Base-by-base conservation (phyloP, 2,329 filamentous ascomycete species). In the Cladophialophora chaetospira region DNA sequence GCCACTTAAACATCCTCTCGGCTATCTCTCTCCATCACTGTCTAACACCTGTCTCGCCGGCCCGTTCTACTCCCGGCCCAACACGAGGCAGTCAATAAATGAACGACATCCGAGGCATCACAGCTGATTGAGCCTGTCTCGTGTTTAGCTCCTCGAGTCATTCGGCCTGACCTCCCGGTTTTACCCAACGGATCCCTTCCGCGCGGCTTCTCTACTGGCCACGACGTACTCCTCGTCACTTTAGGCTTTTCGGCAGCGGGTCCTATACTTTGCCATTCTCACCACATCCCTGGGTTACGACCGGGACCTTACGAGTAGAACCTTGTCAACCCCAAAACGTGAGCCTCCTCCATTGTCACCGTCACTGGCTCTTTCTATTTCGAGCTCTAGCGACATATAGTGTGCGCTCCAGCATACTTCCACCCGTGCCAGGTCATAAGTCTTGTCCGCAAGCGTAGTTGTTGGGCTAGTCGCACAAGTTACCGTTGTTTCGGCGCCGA, bases 241-340 rank as follows among this genome's bases (percentile, higher is more conserved):
- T 60, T 60, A 54, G 54, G 48, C 44, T 60, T n/a, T 57, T 47
- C 43, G 58, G 53, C 43, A 40, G 25, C 58, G 49, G 43, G 42
- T 52, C 47, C 47, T 42, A 43, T 31, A 33, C 40, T 53, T 44
- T 36, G 33, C 17, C 21, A 31, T 36, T 44, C 49, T 53, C 49
- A 53, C 49, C 49, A 53, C 49, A 29, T 36, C 15, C 53, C 26
- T 29, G 21, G 33, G 8, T 35, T 40, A 43, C 35, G 35, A 11
- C 47, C 48, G 26, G 48, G 48, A 28, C 48, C 47, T 50, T 31
- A 26, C 48, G n/a, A n/a, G n/a, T n/a, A n/a, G n/a, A 51, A 35
- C 31, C 10, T n/a, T 29, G n/a, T 8, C 23, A 26, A n/a, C 31
- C 31, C 46, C 13, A 38, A 15, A 21, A 25, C 21, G 46, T 28